phyloP scores from a whole-genome alignment of 164 flowering plant species.

The Houttuynia cordata region DNA sequence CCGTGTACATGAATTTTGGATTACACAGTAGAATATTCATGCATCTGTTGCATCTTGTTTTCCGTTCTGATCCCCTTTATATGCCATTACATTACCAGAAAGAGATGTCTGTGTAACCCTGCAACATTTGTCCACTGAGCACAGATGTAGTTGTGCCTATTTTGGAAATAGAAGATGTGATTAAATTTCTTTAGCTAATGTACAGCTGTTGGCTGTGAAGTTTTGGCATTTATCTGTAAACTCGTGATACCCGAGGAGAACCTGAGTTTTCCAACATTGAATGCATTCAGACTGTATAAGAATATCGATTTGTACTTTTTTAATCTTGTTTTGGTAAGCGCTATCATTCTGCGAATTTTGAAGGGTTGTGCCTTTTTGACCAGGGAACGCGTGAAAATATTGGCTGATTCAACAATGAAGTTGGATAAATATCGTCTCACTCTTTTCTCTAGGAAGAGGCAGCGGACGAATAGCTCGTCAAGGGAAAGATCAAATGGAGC shows the following conservation, averaged over 20 bases:
- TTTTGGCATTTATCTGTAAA: neutral
- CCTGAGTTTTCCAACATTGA: too few relatives aligned
- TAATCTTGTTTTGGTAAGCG: neutral
- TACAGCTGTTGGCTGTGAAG: neutral
- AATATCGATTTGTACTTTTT: neutral
- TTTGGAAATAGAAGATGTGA: neutral
- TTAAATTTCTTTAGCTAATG: neutral
- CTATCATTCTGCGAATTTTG: constrained; percentile 8
- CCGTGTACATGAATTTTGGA: neutral
- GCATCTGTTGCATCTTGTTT: neutral
- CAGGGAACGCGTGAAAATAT: constrained; percentile 55
- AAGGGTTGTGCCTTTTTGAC: constrained; percentile 11
- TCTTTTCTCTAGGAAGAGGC: constrained; percentile 43
- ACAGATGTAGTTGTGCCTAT: neutral
- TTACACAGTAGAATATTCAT: neutral
- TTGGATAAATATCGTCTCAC: constrained; percentile 41
- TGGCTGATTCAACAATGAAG: constrained; percentile 43
- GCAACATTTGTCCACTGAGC: neutral
- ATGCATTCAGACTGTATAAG: neutral
- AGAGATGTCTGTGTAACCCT: neutral
- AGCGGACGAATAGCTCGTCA: constrained; percentile 21
- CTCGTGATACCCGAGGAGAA: neutral
- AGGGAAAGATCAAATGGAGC: constrained; percentile 47
- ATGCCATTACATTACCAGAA: neutral
- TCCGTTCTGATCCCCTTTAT: neutral